These are phyloP conservation scores for Astrothelium subdiscretum DNA, from an alignment of 495 filamentous ascomycete genomes.

Conservation along the genomic window DNA sequence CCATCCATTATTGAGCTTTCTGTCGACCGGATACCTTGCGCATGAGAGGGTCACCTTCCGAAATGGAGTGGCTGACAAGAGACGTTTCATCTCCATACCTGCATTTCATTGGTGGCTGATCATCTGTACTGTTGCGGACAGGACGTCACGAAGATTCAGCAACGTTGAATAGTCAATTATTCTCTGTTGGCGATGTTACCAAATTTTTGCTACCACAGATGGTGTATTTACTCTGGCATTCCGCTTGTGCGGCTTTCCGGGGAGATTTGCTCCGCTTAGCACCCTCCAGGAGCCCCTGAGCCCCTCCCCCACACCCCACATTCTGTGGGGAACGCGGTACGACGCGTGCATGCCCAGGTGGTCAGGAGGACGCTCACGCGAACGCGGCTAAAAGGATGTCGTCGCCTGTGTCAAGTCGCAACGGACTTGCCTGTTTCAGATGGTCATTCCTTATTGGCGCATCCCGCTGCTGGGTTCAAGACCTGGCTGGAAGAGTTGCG, in stretches of 20 bases:
- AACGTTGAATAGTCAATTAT: too few relatives aligned
- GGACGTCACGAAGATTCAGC: too few relatives aligned
- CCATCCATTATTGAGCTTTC: too few relatives aligned
- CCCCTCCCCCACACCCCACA: conserved; percentile 3
- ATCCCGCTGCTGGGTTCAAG: background rate
- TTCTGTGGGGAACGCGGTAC: background rate
- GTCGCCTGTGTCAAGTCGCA: background rate
- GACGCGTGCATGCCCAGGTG: background rate
- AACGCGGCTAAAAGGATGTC: background rate
- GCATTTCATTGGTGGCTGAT: too few relatives aligned
- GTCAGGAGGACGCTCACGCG: background rate
- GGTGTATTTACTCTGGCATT: too few relatives aligned
- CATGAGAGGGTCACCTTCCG: too few relatives aligned
- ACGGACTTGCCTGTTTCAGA: background rate
- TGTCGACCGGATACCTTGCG: too few relatives aligned
- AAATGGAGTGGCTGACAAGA: too few relatives aligned
- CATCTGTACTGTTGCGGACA: too few relatives aligned
- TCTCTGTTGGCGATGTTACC: too few relatives aligned
- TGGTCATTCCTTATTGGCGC: background rate
- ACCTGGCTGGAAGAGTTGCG: background rate
- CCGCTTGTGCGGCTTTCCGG: background rate
- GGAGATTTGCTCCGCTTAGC: background rate
- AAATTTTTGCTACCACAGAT: too few relatives aligned
- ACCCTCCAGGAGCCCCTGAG: background rate
- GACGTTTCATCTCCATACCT: too few relatives aligned